Conservation (phyloP, 1,139 yeast genomes). For the Zygosaccharomyces pseudobailii region DNA sequence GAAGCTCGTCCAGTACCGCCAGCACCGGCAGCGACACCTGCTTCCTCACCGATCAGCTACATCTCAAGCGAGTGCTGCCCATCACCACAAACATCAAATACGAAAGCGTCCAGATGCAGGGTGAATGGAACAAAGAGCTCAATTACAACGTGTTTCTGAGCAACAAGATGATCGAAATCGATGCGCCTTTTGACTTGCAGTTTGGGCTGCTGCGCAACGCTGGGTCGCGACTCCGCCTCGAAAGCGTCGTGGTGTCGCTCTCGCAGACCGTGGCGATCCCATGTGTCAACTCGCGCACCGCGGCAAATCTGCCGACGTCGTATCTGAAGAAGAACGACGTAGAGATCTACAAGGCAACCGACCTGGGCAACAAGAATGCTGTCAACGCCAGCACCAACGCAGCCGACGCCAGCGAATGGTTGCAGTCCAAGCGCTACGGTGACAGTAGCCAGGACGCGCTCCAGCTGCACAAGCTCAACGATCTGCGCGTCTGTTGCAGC, state of each 20-base stretch:
- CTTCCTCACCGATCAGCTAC: slow-evolving; percentile 19
- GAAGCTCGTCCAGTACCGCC: not conserved
- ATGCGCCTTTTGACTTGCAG: slow-evolving; percentile 16
- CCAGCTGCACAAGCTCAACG: not conserved
- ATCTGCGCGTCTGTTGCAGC: not conserved
- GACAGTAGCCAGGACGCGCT: not conserved
- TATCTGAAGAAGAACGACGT: slow-evolving; percentile 9
- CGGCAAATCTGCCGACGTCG: slow-evolving; percentile 6
- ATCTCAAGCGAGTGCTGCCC: slow-evolving; percentile 20
- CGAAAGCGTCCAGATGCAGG: slow-evolving; percentile 10
- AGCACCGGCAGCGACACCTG: slow-evolving; percentile 16
- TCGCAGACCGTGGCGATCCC: slow-evolving; percentile 17
- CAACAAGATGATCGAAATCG: slow-evolving; percentile 18
- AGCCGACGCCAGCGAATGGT: no score
- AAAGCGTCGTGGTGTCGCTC: slow-evolving; percentile 8
- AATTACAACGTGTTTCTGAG: slow-evolving; percentile 15
- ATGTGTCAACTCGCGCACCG: slow-evolving; percentile 11
- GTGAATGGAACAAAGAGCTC: slow-evolving; percentile 14
- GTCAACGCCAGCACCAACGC: no score
- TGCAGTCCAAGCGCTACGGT: not conserved
- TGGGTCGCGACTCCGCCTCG: slow-evolving; percentile 3
- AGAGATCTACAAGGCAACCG: slow-evolving; percentile 6
- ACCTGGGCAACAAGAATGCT: not conserved
- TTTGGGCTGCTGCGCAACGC: slow-evolving; percentile 10
- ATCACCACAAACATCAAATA: slow-evolving; percentile 8